Base-by-base conservation (phyloP, 2,329 filamentous ascomycete species). In the Coniochaeta ligniaria region DNA sequence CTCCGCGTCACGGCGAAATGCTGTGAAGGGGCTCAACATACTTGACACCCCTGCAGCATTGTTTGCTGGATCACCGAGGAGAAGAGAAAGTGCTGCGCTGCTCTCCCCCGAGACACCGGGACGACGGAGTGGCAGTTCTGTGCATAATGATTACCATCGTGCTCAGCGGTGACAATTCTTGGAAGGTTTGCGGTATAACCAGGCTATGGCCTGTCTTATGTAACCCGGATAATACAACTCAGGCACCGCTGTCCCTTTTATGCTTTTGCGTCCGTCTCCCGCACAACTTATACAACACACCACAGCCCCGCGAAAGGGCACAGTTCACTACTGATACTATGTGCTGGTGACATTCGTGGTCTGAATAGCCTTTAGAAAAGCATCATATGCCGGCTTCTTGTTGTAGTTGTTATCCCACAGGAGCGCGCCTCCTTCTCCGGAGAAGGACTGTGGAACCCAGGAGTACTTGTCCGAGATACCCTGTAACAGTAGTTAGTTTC, bases 391-490 rank as follows among this genome's bases (percentile, higher is more conserved):
- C 9, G 60, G 60, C 54, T 67, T 67, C 60, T 66, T 67, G 61
- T 66, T 57, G 28, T 60, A 60, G 60, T 63, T 64, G 57, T 60
- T 60, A 58, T 62, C 47, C 64, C 65, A 67, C 6, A 66, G 63
- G 28, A 66, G 62, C 11, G 66, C 62, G 6, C 65, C 61, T 16
- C 65, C 66, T 50, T 70, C 65, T 43, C 68, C 68, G 2, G 54
- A 57, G 55, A 69, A 69, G 0, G 63, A 64, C 12, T 54, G 22
- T 0, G 66, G 66, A 6, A 69, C 64, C 68, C 68, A 71, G 1
- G 66, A 67, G 41, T 64, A 66, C 33, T 58, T 64, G 43, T 70
- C 67, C 1, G 66, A 66, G 31, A 70, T 64, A 17, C 68, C 67
- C 67, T 67, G 26, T 9, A 33, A 1, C 7, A 28, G 9, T 20